These are phyloP conservation scores for Pelomyxa schiedti DNA, from an alignment of 78 protist genomes.

Conservation along the genomic window DNA sequence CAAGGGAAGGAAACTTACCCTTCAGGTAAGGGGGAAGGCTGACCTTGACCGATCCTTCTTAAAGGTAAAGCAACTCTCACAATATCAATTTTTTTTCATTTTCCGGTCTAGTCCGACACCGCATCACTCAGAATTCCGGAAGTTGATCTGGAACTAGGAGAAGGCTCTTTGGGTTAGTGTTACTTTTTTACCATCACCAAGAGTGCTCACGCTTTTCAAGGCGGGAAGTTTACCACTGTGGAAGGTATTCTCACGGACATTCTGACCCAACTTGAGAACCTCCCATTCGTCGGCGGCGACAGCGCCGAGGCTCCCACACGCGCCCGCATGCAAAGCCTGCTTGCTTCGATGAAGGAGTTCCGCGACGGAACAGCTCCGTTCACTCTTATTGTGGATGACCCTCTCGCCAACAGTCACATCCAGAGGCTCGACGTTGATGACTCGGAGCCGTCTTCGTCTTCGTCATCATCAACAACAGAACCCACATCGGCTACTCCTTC, in stretches of 20 bases:
- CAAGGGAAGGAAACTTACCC: slow-evolving; percentile 34
- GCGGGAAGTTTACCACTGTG: slow-evolving; percentile 81
- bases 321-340: slow-evolving; percentile 14
- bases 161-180: slow-evolving; percentile 85
- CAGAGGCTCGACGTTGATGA: slow-evolving; percentile 10
- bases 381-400: slow-evolving; percentile 75
- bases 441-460: too few species aligned
- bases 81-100: neutral
- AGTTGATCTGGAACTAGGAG: slow-evolving; percentile 39
- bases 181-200: too few species aligned
- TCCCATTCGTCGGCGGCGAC: slow-evolving; percentile 57
- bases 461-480: too few species aligned
- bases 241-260: slow-evolving; percentile 64
- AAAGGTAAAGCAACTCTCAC: slow-evolving; percentile 20
- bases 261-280: slow-evolving; percentile 19
- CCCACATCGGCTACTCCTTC: too few species aligned
- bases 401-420: slow-evolving; percentile 50
- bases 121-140: slow-evolving; percentile 61
- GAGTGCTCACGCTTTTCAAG: too few species aligned
- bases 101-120: slow-evolving; percentile 66
- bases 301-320: slow-evolving; percentile 7
- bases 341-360: neutral
- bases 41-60: slow-evolving; percentile 74
- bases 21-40: slow-evolving; percentile 35
- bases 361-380: slow-evolving; percentile 18